Conservation (phyloP, 106 monocot genomes). For the Xerophyta viscosa region DNA sequence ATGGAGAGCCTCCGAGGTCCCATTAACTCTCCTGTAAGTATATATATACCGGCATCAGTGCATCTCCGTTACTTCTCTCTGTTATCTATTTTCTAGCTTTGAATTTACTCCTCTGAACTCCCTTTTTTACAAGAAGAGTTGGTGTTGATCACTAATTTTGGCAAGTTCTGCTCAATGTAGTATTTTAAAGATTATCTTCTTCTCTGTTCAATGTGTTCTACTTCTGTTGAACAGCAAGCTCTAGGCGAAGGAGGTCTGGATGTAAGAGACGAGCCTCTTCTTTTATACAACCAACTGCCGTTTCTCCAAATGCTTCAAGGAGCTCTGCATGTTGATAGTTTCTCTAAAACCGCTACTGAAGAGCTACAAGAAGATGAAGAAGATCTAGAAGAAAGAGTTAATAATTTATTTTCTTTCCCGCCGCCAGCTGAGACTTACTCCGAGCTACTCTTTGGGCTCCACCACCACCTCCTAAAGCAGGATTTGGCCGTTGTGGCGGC, state of each 20-base stretch:
- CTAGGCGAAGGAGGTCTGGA: neutral
- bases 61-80: neutral
- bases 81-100: no score
- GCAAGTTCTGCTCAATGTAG: neutral
- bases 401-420: neutral
- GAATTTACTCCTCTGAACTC: no score
- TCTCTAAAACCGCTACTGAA: neutral
- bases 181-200: no score
- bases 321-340: conserved; percentile 9
- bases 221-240: neutral
- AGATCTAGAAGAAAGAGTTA: conserved; percentile 3
- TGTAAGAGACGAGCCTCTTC: neutral
- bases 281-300: conserved; percentile 9
- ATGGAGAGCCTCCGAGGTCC: conserved; percentile 1
- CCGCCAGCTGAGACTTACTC: conserved; percentile 20
- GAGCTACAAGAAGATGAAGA: conserved; percentile 8
- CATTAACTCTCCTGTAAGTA: conserved; percentile 3
- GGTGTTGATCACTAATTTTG: neutral
- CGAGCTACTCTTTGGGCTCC: conserved; percentile 36
- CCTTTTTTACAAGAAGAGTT: neutral
- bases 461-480: conserved; percentile 12
- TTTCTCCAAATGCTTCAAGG: conserved; percentile 72
- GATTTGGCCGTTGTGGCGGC: neutral
- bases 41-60: no score
- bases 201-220: neutral